Conservation (phyloP, 2,329 filamentous ascomycete species). For the Chaetomium sp. region DNA sequence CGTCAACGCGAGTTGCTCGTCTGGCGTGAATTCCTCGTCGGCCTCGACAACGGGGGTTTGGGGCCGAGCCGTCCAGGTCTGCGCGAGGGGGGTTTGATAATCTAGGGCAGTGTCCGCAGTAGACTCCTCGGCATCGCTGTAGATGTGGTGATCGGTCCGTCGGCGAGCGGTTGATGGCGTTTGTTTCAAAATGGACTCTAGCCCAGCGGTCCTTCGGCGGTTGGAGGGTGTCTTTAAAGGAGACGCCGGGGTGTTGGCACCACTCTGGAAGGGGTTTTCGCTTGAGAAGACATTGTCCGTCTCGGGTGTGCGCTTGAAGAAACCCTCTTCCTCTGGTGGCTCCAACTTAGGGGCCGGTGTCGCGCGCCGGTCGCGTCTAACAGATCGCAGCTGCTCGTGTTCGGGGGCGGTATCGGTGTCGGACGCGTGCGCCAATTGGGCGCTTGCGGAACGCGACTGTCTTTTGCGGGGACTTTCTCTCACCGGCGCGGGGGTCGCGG, state of each 20-base stretch:
- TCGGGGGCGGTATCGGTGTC: constrained; percentile 46
- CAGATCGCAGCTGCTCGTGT: constrained; percentile 38
- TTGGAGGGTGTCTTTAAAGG: constrained; percentile 40
- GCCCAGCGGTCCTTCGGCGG: constrained; percentile 43
- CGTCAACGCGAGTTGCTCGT: constrained; percentile 77
- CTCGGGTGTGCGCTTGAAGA: constrained; percentile 35
- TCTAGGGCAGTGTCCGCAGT: constrained; percentile 48
- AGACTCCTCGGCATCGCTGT: constrained; percentile 46
- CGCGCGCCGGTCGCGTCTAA: constrained; percentile 46
- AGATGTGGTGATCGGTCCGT: constrained; percentile 38
- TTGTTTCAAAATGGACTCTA: constrained; percentile 34
- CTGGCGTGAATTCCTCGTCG: constrained; percentile 90
- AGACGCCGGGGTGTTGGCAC: constrained; percentile 59
- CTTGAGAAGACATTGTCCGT: constrained; percentile 69
- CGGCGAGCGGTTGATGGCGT: constrained; percentile 38
- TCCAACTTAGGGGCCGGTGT: constrained; percentile 51
- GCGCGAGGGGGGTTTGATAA: constrained; percentile 50
- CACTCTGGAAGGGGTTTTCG: constrained; percentile 91
- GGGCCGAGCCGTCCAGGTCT: constrained; percentile 27
- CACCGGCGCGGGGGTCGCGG: constrained; percentile 29
- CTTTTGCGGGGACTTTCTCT: constrained; percentile 48
- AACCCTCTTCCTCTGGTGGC: constrained; percentile 42
- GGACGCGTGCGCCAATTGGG: constrained; percentile 45
- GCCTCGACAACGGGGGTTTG: constrained; percentile 47
- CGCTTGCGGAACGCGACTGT: constrained; percentile 47